A percentile compares a stretch with the other conserved stretches of the same genome.
phyloP scores from a whole-genome alignment of 768 basidiomycete genomes.

The Collybia sp. region DNA sequence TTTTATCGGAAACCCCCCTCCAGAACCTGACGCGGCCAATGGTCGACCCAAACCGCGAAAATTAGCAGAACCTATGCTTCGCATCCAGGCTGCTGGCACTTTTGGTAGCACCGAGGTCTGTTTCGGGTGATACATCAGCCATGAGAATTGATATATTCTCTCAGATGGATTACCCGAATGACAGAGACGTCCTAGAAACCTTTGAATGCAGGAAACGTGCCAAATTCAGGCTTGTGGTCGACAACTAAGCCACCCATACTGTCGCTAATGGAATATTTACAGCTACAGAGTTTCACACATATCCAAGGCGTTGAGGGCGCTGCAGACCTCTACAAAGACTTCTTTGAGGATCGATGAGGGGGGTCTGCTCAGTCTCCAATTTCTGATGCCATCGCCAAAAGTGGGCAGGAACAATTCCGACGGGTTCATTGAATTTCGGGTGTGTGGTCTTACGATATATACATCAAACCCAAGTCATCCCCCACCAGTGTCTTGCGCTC shows the following conservation, averaged over 20 bases:
- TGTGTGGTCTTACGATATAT: slow-evolving; percentile 31
- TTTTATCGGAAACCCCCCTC: slow-evolving; percentile 71
- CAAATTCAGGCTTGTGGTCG: slow-evolving; percentile 57
- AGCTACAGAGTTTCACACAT: slow-evolving; percentile 89
- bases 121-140: not conserved
- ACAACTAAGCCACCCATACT: not conserved
- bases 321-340: slow-evolving; percentile 83
- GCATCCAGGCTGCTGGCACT: slow-evolving; percentile 75
- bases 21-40: slow-evolving; percentile 11
- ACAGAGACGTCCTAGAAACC: slow-evolving; percentile 84
- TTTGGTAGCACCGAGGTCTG: slow-evolving; percentile 83
- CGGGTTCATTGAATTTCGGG: slow-evolving; percentile 87
- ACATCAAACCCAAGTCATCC: no score
- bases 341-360: slow-evolving; percentile 81
- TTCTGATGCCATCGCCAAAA: slow-evolving; percentile 69
- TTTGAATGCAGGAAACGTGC: slow-evolving; percentile 75
- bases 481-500: no score
- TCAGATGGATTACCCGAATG: slow-evolving; percentile 92
- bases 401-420: slow-evolving; percentile 37
- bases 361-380: slow-evolving; percentile 84
- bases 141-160: not conserved
- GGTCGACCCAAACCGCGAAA: slow-evolving; percentile 20
- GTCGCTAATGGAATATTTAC: not conserved
- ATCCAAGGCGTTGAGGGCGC: slow-evolving; percentile 60
- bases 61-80: slow-evolving; percentile 57